Percentiles rank a stretch among this genome's conserved stretches.
phyloP scores from a whole-genome alignment of 306 rosid genomes.

The Hylodesmum podocarpum region DNA sequence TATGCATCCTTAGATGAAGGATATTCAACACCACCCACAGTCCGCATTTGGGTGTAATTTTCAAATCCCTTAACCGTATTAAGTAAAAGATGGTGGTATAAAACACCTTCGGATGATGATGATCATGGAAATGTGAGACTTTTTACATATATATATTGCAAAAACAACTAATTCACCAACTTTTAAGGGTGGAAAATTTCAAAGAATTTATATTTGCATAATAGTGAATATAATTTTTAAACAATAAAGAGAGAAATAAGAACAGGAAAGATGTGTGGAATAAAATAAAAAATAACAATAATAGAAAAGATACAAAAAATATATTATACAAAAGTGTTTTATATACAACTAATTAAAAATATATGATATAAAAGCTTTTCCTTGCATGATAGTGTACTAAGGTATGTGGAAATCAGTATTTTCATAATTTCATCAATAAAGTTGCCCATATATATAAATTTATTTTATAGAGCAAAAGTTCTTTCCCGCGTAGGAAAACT shows the following conservation, averaged over 20 bases:
- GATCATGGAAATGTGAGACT: neutral
- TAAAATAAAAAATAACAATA: too few relatives aligned
- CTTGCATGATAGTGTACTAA: neutral
- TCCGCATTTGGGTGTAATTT: too few relatives aligned
- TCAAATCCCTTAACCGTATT: too few relatives aligned
- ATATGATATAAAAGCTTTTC: neutral
- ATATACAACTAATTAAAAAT: neutral
- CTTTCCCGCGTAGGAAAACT: neutral
- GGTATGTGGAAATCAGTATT: neutral
- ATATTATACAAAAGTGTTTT: neutral
- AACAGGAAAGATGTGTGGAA: too few relatives aligned
- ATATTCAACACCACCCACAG: too few relatives aligned
- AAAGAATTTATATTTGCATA: neutral
- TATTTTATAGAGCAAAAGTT: neutral
- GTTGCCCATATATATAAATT: neutral
- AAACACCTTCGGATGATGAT: too few relatives aligned
- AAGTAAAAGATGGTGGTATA: too few relatives aligned
- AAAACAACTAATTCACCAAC: neutral
- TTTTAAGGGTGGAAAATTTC: neutral
- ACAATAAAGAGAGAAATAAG: neutral
- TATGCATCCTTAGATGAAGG: too few relatives aligned
- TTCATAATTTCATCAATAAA: neutral
- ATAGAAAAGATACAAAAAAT: too few relatives aligned
- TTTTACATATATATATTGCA: neutral
- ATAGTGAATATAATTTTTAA: neutral